Percentiles rank a stretch among this genome's conserved stretches.
Conservation (phyloP, 148 eudicot species). For the Nyssa sinensis region DNA sequence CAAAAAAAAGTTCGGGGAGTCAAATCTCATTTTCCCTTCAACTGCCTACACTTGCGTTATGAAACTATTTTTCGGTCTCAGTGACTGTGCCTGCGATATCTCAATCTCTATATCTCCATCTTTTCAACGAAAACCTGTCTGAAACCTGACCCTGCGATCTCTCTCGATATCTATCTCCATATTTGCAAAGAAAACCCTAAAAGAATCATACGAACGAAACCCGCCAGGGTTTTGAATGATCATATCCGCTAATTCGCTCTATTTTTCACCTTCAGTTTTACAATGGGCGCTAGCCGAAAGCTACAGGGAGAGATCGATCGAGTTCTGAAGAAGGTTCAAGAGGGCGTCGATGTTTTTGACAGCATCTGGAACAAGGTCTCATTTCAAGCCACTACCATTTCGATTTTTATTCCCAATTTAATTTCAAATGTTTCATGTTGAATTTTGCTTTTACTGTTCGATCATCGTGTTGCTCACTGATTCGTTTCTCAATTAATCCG, state of each 20-base stretch:
- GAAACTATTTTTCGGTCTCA: too few relatives aligned
- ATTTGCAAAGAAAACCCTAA: too few relatives aligned
- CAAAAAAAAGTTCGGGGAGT: too few relatives aligned
- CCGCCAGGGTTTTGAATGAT: neutral
- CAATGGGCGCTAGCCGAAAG: slow-evolving; percentile 96
- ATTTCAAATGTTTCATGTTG: neutral
- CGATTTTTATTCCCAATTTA: too few relatives aligned
- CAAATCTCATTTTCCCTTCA: too few relatives aligned
- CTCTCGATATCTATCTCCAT: too few relatives aligned
- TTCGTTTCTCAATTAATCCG: neutral
- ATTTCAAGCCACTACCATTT: neutral
- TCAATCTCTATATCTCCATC: too few relatives aligned
- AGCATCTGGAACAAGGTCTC: slow-evolving; percentile 97
- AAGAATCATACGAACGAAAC: too few relatives aligned
- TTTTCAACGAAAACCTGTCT: too few relatives aligned
- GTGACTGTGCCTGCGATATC: too few relatives aligned
- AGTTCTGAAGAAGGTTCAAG: slow-evolving; percentile 94
- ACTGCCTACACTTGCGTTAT: too few relatives aligned
- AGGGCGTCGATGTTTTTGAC: slow-evolving; percentile 96
- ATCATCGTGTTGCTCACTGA: neutral
- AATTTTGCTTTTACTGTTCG: neutral
- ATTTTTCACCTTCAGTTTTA: neutral
- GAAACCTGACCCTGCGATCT: too few relatives aligned
- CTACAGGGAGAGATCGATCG: slow-evolving; percentile 98
- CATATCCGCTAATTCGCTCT: neutral